Conservation (phyloP, 306 rosid species). For the Fragaria nilgerrensis region DNA sequence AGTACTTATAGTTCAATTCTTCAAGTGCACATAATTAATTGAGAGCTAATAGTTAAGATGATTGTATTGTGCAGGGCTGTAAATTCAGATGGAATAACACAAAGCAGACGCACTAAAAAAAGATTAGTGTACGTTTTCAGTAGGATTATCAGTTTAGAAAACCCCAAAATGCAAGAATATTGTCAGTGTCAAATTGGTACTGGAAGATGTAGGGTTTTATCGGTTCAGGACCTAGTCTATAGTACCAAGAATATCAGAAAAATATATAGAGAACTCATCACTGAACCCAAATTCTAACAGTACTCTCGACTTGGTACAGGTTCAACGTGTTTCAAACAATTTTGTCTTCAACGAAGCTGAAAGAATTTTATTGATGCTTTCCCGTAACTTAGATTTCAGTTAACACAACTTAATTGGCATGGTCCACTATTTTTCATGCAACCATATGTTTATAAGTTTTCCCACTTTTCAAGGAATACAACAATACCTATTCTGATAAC, state of each 20-base stretch:
- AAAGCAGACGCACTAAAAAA: neutral
- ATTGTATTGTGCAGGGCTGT: neutral
- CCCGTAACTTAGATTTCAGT: neutral
- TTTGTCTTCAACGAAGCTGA: neutral
- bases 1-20: conserved; percentile 9
- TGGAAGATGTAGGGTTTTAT: neutral
- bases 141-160: neutral
- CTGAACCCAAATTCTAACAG: neutral
- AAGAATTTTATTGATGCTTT: neutral
- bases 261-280: neutral
- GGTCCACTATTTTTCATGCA: neutral
- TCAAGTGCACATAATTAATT: neutral
- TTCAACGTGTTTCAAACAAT: neutral
- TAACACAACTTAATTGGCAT: neutral
- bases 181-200: neutral
- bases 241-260: neutral
- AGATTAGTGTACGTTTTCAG: neutral
- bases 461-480: neutral
- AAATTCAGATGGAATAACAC: neutral
- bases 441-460: neutral
- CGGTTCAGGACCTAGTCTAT: neutral
- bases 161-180: neutral
- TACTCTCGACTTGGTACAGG: neutral
- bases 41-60: neutral
- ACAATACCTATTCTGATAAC: conserved; percentile 1